These are phyloP conservation scores for Eutypella sp. DNA, from an alignment of 2,329 filamentous ascomycete species.

Conservation along the genomic window DNA sequence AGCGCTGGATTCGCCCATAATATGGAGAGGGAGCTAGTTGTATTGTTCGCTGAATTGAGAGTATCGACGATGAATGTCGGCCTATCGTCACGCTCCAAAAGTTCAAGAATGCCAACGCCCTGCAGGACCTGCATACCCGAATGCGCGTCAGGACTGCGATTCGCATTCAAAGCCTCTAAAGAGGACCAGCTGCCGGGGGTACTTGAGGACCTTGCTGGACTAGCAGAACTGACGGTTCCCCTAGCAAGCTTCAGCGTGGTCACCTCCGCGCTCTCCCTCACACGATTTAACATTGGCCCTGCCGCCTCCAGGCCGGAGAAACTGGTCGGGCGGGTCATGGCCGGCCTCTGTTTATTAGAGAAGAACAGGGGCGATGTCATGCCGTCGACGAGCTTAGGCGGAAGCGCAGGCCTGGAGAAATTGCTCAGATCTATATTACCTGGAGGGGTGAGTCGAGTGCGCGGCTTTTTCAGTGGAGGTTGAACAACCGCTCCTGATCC, in stretches of 20 bases:
- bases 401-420: slow-evolving; percentile 20
- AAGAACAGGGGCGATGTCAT: slow-evolving; percentile 50
- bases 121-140: slow-evolving; percentile 53
- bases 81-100: slow-evolving; percentile 71
- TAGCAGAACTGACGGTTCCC: slow-evolving; percentile 45
- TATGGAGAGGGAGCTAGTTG: slow-evolving; percentile 51
- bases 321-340: slow-evolving; percentile 32
- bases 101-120: slow-evolving; percentile 62
- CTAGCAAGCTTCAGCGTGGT: slow-evolving; percentile 53
- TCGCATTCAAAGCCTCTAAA: slow-evolving; percentile 46
- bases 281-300: slow-evolving; percentile 42
- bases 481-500: slow-evolving; percentile 10
- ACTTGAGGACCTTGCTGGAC: slow-evolving; percentile 43
- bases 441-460: slow-evolving; percentile 42
- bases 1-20: slow-evolving; percentile 66
- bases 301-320: slow-evolving; percentile 37
- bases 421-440: slow-evolving; percentile 38
- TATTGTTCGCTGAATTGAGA: slow-evolving; percentile 50
- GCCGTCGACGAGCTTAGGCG: slow-evolving; percentile 29
- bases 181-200: slow-evolving; percentile 50
- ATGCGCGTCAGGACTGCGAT: slow-evolving; percentile 47
- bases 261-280: slow-evolving; percentile 42
- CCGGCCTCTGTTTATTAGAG: slow-evolving; percentile 37
- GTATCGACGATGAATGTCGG: slow-evolving; percentile 74
- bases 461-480: slow-evolving; percentile 39